Base-by-base conservation (phyloP, 257 asterid species). In the Ballota nigra region DNA sequence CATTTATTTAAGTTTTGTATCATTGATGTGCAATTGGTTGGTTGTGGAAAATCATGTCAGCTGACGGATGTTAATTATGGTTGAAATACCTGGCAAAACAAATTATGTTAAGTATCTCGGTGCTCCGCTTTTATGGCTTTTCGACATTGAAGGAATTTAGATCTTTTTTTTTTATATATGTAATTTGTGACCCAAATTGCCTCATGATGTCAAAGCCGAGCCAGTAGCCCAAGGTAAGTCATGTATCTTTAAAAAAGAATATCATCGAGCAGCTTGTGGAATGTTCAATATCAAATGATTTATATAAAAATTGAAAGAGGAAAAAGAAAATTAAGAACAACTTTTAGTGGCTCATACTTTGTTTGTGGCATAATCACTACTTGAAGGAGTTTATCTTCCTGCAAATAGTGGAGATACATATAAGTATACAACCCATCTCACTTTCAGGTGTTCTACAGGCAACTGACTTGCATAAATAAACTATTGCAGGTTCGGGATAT, bases 401-500 rank as follows among this genome's bases (percentile, higher is more conserved):
- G 53, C 57, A 52, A 69, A 53, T 22, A 41, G 56, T 15, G 23
- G n/a, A n/a, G n/a, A 60, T 40, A 71, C 22, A 29, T 59, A 63
- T n/a, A n/a, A n/a, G n/a, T n/a, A n/a, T n/a, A n/a, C n/a, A n/a
- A 41, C 41, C 31, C 36, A n/a, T 40, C 22, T 68, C 55, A 28
- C 19, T 20, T 2, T 63, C 66, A 68, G 43, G 0, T 68, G 29
- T 15, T 38, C 33, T 60, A 40, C 15, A 24, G 72, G 74, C 65
- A 55, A 70, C 71, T 16, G 19, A 73, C 79, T 77, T 8, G 66
- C 41, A 63, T 74, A 69, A 19, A 67, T 58, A 72, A 73, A 56
- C 31, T 36, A 15, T 73, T 84, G 75, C 82, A 89, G 96, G 96
- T 94, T 29, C 86, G 97, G 53, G 99, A 94, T 80, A 89, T 94